These are phyloP conservation scores for Polychaeton citri DNA, from an alignment of 2,329 filamentous ascomycete species.

Conservation along the genomic window DNA sequence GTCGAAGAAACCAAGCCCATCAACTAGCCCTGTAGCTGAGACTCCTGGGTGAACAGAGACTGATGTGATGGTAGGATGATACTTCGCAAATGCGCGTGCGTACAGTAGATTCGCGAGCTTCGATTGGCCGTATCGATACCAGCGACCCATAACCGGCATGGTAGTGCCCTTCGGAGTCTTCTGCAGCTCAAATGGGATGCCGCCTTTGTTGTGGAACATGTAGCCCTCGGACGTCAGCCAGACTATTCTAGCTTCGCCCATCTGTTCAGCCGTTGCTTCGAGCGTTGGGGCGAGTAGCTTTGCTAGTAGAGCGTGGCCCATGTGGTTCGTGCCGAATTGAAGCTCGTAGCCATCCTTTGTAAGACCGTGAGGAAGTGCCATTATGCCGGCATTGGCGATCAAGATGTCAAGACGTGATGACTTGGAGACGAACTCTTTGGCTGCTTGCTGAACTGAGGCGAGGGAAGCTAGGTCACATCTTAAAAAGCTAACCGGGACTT, in stretches of 20 bases:
- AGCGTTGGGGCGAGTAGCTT: slow-evolving; percentile 16
- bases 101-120: slow-evolving; percentile 38
- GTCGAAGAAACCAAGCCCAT: slow-evolving; percentile 1
- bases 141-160: slow-evolving; percentile 8
- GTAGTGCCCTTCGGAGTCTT: slow-evolving; percentile 7
- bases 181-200: slow-evolving; percentile 9
- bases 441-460: slow-evolving; percentile 10
- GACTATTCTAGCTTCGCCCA: slow-evolving; percentile 1
- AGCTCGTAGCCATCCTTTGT: slow-evolving; percentile 21
- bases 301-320: slow-evolving; percentile 21
- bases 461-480: slow-evolving; percentile 16
- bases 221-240: slow-evolving; percentile 7
- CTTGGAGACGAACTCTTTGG: slow-evolving; percentile 8
- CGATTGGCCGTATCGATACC: slow-evolving; percentile 29
- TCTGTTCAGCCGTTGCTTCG: slow-evolving; percentile 10
- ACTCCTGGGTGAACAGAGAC: slow-evolving; percentile 30
- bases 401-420: slow-evolving; percentile 17
- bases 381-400: slow-evolving; percentile 19
- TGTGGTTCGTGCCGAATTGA: slow-evolving; percentile 22
- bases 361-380: slow-evolving; percentile 11
- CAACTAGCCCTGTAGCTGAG: slow-evolving; percentile 4
- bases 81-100: slow-evolving; percentile 26
- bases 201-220: slow-evolving; percentile 5
- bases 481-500: slow-evolving; percentile 27
- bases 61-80: slow-evolving; percentile 24